Evolutionary conservation across 2,329 filamentous ascomycete species (phyloP), one percentile per base, ranked within the genome.

Genomic region (Onygenales sp.): DNA sequence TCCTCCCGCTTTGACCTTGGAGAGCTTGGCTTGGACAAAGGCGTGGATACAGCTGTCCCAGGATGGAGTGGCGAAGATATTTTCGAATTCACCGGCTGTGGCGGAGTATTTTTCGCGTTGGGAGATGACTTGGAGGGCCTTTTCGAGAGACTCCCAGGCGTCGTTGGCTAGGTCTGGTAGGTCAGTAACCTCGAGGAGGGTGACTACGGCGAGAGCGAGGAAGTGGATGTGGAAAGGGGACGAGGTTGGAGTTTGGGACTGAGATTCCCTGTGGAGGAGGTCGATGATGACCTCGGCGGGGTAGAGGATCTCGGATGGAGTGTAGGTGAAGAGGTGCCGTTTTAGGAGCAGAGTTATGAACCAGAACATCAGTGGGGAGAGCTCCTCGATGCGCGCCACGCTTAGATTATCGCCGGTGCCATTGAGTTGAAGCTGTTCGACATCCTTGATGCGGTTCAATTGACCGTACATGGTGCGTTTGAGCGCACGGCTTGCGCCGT

Each of bases 81-180:
- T 65, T 2, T 64, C 64, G 33, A 72, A 72, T 50, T 73, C 70
- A 7, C 60, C 54, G 1, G 59, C 59, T 31, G 64, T 59, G 9
- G 59, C 39, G 8, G 61, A 54, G 33, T 60, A 59, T 57, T 68
- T 69, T 21, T 66, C 71, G 21, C 78, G 73, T 7, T 70, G 66
- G 41, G 75, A 71, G 44, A 79, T 69, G 2, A 78, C 69, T 9
- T 71, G 67, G 51, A 80, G 75, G 3, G 79, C 77, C 50, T 75
- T 76, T 32, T 73, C 69, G n/a, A 84, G 65, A 0, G 64, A 55
- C 5, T 64, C 61, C 69, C 70, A 73, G 56, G 69, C 72, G 51
- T 72, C 65, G 45, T 60, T 64, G 2, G 66, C 56, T 45, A 68
- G 59, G 43, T 70, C 69, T 5, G 69, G 69, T 36, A 73, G 61